Evolutionary conservation across 164 flowering plant species (phyloP).

Genomic region (Sedum album): DNA sequence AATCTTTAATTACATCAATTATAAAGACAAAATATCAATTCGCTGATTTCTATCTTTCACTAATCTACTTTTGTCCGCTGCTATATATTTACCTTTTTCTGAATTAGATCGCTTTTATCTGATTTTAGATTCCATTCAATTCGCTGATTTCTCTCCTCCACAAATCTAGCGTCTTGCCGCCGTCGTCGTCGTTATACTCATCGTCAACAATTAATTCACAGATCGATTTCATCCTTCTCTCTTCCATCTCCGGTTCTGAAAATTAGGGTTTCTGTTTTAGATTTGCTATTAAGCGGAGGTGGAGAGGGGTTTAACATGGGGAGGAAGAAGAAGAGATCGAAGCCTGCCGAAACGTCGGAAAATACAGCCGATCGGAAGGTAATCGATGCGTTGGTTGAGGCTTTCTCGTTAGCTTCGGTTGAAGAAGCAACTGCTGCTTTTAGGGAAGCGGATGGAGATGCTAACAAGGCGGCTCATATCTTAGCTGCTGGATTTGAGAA

Average conservation of each 20-base stretch:
- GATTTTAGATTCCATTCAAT: neutral
- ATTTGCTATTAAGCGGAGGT: no score
- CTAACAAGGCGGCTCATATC: conserved; percentile 39
- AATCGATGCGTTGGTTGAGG: conserved; percentile 27
- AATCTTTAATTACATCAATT: no score
- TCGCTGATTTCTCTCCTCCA: conserved; percentile 1
- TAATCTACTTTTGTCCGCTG: no score
- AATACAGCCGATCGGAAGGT: conserved; percentile 14
- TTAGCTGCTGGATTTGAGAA: conserved; percentile 12
- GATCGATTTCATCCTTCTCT: neutral
- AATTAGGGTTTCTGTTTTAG: no score
- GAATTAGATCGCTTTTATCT: no score
- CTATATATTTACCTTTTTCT: no score
- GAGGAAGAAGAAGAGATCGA: conserved; percentile 30
- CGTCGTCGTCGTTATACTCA: no score
- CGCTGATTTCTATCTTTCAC: no score
- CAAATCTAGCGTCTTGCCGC: neutral
- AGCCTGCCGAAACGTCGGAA: neutral
- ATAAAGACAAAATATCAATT: no score
- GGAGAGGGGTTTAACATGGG: conserved; percentile 17
- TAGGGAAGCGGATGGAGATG: conserved; percentile 34
- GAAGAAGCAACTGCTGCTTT: conserved; percentile 31
- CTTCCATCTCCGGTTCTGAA: neutral
- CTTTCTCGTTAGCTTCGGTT: conserved; percentile 31
- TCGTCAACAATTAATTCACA: neutral